Evolutionary conservation across 345 rosid species (phyloP).

Genomic region (Raphanus raphanistrum): DNA sequence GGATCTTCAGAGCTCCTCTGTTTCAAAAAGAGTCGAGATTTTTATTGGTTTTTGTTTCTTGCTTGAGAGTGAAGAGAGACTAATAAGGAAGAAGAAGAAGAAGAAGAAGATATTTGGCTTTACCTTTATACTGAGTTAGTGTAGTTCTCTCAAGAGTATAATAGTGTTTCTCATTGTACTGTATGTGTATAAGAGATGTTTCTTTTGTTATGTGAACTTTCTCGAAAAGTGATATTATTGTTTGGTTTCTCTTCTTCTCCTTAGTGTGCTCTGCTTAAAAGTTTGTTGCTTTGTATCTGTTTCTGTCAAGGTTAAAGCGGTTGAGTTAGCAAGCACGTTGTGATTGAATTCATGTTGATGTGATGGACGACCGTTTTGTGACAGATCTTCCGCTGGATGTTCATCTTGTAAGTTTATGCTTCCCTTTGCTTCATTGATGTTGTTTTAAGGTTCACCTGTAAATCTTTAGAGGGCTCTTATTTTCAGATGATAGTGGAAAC

Average conservation of each 20-base stretch:
- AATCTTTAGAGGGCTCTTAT: no score
- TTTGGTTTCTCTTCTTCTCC: conserved; percentile 30
- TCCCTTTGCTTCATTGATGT: background rate
- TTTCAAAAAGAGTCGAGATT: background rate
- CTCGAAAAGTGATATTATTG: conserved; percentile 66
- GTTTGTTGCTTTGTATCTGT: no score
- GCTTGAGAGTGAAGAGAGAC: conserved; percentile 1
- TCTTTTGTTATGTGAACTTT: conserved; percentile 14
- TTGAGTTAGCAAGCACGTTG: conserved; percentile 72
- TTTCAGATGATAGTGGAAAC: no score
- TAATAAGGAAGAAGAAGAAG: conserved; percentile 5
- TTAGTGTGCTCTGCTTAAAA: no score
- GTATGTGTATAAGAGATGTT: background rate
- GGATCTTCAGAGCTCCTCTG: background rate
- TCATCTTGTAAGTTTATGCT: conserved; percentile 62
- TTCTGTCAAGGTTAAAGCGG: conserved; percentile 41
- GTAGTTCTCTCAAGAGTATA: background rate
- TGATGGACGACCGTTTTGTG: conserved; percentile 94
- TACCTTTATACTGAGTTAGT: background rate
- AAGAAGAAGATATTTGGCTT: conserved; percentile 6
- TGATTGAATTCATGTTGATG: conserved; percentile 97
- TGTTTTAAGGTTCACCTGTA: no score
- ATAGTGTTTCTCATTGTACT: background rate
- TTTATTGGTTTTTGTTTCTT: background rate
- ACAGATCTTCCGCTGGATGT: conserved; percentile 46